These are phyloP conservation scores for Verticillium albo-atrum DNA, from an alignment of 2,329 filamentous ascomycete species.

Conservation along the genomic window DNA sequence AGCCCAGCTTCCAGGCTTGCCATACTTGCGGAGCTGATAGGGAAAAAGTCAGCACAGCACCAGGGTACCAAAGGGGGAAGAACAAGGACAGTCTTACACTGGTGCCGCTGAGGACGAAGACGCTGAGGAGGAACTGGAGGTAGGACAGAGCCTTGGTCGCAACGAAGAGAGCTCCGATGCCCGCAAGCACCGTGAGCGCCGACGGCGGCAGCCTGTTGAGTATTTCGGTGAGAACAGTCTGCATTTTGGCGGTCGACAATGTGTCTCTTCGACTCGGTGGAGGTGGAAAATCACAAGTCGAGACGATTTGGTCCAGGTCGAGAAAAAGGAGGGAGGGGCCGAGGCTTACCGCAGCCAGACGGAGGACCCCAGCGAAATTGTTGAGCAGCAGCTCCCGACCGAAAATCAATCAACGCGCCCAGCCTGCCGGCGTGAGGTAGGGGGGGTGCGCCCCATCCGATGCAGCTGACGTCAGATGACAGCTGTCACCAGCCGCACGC, in stretches of 20 bases:
- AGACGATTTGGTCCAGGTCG: background rate
- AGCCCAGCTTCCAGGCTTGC: conserved; percentile 88
- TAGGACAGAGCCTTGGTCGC: conserved; percentile 53
- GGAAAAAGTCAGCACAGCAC: background rate
- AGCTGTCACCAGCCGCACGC: background rate
- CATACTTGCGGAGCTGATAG: conserved; percentile 77
- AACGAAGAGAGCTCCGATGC: conserved; percentile 56
- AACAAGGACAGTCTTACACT: conserved; percentile 52
- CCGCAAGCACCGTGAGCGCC: conserved; percentile 42
- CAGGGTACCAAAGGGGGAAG: background rate
- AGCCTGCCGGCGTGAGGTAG: too few species aligned
- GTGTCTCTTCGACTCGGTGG: background rate
- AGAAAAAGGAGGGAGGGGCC: background rate
- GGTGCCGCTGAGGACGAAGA: conserved; percentile 63
- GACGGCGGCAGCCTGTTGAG: conserved; percentile 37
- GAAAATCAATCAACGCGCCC: background rate
- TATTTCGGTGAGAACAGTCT: conserved; percentile 19
- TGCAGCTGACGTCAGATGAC: background rate
- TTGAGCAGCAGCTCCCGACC: background rate
- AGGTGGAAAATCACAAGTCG: background rate
- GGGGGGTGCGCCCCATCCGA: too few species aligned
- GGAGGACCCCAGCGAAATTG: background rate
- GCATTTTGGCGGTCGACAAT: conserved; percentile 2
- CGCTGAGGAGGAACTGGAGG: conserved; percentile 57
- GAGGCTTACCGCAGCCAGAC: background rate